Evolutionary conservation across 2,329 filamentous ascomycete species (phyloP).

Genomic region (Aspergillus quadrilineatus): DNA sequence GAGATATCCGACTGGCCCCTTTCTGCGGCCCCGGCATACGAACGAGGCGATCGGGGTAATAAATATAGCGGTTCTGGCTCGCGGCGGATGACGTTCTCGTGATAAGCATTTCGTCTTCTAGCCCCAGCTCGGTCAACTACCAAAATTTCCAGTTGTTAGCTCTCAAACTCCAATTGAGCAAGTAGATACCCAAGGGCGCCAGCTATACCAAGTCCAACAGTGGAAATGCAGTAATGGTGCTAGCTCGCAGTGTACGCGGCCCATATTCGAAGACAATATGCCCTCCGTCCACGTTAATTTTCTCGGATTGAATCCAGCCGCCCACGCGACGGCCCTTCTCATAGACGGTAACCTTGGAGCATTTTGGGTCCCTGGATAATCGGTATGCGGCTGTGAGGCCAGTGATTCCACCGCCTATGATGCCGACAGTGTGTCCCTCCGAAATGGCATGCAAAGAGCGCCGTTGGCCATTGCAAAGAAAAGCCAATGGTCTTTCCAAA

Average conservation of each 20-base stretch:
- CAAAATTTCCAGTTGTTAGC: not conserved
- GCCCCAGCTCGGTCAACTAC: constrained; percentile 58
- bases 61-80: constrained; percentile 71
- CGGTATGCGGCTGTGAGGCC: constrained; percentile 78
- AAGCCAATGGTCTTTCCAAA: constrained; percentile 20
- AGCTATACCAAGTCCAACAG: constrained; percentile 69
- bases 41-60: constrained; percentile 82
- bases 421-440: constrained; percentile 53
- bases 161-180: not conserved
- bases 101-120: constrained; percentile 58
- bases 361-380: constrained; percentile 66
- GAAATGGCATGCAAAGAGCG: constrained; percentile 22
- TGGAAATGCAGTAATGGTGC: constrained; percentile 59
- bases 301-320: constrained; percentile 77
- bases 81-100: constrained; percentile 53
- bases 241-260: constrained; percentile 70
- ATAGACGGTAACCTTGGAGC: constrained; percentile 74
- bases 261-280: constrained; percentile 78
- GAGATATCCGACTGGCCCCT: constrained; percentile 20
- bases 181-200: not conserved
- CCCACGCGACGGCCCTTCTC: constrained; percentile 70
- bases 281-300: constrained; percentile 57
- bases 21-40: constrained; percentile 53
- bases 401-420: constrained; percentile 80
- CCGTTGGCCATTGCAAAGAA: constrained; percentile 20